Base-by-base conservation (phyloP, 2,329 filamentous ascomycete genomes). In the Trematosphaeria pertusa region DNA sequence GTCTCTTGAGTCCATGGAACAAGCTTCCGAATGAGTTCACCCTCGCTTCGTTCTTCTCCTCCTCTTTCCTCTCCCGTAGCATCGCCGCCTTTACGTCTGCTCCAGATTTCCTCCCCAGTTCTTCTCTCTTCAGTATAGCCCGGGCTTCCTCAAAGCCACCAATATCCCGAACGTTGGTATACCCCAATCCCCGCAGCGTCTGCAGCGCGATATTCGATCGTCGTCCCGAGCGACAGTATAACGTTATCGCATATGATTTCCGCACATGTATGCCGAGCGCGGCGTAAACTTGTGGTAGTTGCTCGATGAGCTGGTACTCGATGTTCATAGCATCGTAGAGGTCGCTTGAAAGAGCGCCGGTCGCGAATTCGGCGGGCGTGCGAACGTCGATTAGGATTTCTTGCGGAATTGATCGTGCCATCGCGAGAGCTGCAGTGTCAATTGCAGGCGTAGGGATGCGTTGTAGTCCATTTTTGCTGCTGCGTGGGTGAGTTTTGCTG, bases 171-270 rank as follows among this genome's bases (percentile, higher is more conserved):
- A 67, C 70, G 30, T 58, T 48, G 15, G 14, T 15, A 40, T 61
- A 72, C 12, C 70, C 70, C 45, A 70, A 24, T 5, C 51, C 47
- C 47, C 45, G 57, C 43, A 73, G 35, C 47, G 52, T 60, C 40
- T 58, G 53, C 37, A 64, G 44, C 22, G 70, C 70, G 37, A 73
- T 67, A 18, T 58, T 58, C 1, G 65, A 70, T 2, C 70, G 49
- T 14, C 70, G 50, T 0, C 70, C 70, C 3, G 62, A 67, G 10
- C 69, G 67, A 37, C 70, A 73, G 41, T 73, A 73, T 24, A 73
- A 52, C 9, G 68, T 70, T 15, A 73, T 70, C n/a, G 54, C 35
- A 22, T 68, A 66, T 7, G 52, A 38, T 26, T 69, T 69, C 5
- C 15, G 7, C 0, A 68, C 53, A 1, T 43, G 35, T 28, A 63